phyloP scores from a whole-genome alignment of 768 basidiomycete species.

The Obba rivulosa region DNA sequence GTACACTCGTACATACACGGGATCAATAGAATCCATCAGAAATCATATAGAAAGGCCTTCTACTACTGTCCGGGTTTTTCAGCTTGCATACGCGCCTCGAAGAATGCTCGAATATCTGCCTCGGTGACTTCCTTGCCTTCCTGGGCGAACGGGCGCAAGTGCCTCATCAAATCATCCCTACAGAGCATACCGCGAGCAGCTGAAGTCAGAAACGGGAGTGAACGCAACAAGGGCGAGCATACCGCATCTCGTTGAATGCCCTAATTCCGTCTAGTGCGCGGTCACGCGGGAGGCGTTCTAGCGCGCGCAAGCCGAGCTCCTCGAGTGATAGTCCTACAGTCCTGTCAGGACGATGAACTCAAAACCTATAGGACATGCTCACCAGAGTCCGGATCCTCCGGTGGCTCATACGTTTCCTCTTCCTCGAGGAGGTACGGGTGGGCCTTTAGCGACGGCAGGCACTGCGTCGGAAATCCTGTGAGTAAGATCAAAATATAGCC shows the following conservation, averaged over 20 bases:
- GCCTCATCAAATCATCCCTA: slow-evolving; percentile 67
- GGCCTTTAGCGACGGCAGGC: slow-evolving; percentile 46
- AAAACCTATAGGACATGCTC: neutral
- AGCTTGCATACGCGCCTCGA: slow-evolving; percentile 12
- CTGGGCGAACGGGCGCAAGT: slow-evolving; percentile 75
- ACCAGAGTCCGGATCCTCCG: slow-evolving; percentile 84
- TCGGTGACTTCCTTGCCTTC: slow-evolving; percentile 71
- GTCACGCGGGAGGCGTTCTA: slow-evolving; percentile 70
- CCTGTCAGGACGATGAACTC: neutral
- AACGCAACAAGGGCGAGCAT: slow-evolving; percentile 14
- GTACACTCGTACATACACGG: too few species aligned
- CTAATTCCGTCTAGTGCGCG: slow-evolving; percentile 78
- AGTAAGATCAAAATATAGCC: neutral
- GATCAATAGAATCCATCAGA: neutral
- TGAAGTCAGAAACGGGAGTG: slow-evolving; percentile 1
- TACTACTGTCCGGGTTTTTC: slow-evolving; percentile 5
- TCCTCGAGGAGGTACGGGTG: slow-evolving; percentile 64
- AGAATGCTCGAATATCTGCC: slow-evolving; percentile 46
- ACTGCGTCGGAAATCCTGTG: slow-evolving; percentile 33
- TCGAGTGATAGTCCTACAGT: slow-evolving; percentile 66
- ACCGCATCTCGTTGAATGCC: slow-evolving; percentile 84
- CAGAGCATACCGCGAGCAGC: too few species aligned
- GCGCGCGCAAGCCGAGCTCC: slow-evolving; percentile 77
- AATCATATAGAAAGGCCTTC: neutral
- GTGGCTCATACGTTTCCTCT: slow-evolving; percentile 82